Evolutionary conservation across 2,329 filamentous ascomycete genomes (phyloP).

Genomic region (Pseudogymnoascus sp.): DNA sequence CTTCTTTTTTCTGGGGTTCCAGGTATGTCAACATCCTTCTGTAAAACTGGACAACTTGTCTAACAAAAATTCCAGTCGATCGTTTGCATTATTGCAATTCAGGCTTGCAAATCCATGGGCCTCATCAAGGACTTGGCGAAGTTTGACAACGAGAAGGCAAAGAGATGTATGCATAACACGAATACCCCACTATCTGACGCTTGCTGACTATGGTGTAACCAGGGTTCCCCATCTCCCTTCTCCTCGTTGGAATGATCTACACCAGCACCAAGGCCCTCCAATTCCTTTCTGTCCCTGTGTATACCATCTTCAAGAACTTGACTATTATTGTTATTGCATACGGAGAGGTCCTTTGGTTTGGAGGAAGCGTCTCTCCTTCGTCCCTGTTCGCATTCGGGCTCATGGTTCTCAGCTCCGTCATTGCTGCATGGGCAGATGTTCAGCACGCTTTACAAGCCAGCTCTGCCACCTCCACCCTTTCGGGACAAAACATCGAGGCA

Average conservation of each 20-base stretch:
- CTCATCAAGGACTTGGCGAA: conserved; percentile 74
- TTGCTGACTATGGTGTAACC: conserved; percentile 18
- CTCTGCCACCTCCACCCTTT: conserved; percentile 34
- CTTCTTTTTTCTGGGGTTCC: conserved; percentile 86
- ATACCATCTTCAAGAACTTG: conserved; percentile 99
- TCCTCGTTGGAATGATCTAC: conserved; percentile 99
- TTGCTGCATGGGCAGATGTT: conserved; percentile 97
- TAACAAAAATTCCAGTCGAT: conserved; percentile 54
- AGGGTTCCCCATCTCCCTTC: conserved; percentile 95
- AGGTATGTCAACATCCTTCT: conserved; percentile 54
- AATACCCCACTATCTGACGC: conserved; percentile 9
- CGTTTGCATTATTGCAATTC: conserved; percentile 80
- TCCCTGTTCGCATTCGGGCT: conserved; percentile 89
- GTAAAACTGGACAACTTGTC: not conserved
- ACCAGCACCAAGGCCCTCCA: conserved; percentile 93
- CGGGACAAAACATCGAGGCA: conserved; percentile 42
- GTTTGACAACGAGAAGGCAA: conserved; percentile 83
- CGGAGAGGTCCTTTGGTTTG: conserved; percentile 97
- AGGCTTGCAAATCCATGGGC: conserved; percentile 70
- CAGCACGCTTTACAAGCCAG: conserved; percentile 69
- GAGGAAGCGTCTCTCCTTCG: conserved; percentile 79
- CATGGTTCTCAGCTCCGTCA: conserved; percentile 90
- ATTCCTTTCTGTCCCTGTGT: conserved; percentile 94
- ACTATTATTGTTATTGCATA: conserved; percentile 99
- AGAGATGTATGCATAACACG: conserved; percentile 65